These are phyloP conservation scores for Kondoa subrosea DNA, from an alignment of 768 basidiomycete species.

Conservation along the genomic window DNA sequence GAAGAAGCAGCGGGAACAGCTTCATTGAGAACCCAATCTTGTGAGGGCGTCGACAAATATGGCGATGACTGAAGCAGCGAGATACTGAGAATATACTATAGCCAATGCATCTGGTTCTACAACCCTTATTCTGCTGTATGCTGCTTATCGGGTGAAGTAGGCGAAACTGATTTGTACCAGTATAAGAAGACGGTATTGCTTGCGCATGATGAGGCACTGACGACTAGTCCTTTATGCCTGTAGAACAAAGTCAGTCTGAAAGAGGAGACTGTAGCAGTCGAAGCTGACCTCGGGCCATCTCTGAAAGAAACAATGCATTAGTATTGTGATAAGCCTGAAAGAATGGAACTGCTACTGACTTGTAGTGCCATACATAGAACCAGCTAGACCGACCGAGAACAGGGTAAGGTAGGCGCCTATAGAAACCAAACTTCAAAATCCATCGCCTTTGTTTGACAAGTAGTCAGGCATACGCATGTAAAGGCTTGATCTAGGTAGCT, in stretches of 20 bases:
- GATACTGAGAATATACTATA: no score
- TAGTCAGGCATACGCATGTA: background rate
- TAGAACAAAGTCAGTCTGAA: background rate
- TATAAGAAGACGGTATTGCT: no score
- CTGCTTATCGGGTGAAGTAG: no score
- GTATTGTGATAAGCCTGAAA: background rate
- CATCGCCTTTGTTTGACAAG: no score
- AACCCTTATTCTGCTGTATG: no score
- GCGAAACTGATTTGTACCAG: no score
- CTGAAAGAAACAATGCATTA: background rate
- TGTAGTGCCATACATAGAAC: slow-evolving; percentile 12
- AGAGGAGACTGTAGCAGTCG: background rate
- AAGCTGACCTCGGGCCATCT: background rate
- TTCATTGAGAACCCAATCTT: no score
- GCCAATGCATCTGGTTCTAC: no score
- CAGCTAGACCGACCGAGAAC: slow-evolving; percentile 16
- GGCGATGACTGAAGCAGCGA: no score
- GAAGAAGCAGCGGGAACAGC: no score
- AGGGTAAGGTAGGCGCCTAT: slow-evolving; percentile 17
- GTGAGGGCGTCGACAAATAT: no score
- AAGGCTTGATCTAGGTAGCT: slow-evolving; percentile 5
- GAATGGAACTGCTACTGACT: background rate
- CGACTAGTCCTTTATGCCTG: background rate
- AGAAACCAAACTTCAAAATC: background rate
- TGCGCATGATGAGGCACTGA: no score